Evolutionary conservation across 2,329 filamentous ascomycete genomes (phyloP).

Genomic region (Penicillium sp.): DNA sequence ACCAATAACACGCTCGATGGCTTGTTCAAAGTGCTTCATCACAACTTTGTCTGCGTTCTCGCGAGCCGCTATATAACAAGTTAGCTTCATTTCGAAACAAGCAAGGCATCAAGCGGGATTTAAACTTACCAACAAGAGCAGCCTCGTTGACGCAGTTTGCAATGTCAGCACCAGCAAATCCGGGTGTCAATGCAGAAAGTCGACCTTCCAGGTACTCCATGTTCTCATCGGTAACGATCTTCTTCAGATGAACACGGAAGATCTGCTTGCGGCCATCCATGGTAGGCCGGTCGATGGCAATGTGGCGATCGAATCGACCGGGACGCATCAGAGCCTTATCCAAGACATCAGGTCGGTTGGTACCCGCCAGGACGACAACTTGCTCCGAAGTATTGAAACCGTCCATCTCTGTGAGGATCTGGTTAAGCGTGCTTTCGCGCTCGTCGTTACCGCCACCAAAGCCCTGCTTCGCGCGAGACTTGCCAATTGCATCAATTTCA

Average conservation of each 20-base stretch:
- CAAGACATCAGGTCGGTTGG: conserved; percentile 88
- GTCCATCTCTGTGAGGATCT: conserved; percentile 98
- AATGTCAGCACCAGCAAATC: conserved; percentile 96
- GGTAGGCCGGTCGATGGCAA: conserved; percentile 87
- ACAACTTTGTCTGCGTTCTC: conserved; percentile 70
- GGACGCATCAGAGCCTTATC: conserved; percentile 95
- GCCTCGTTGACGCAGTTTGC: conserved; percentile 98
- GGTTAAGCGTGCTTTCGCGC: conserved; percentile 92
- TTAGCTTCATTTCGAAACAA: conserved; percentile 35
- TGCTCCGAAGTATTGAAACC: conserved; percentile 97
- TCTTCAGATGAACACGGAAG: conserved; percentile 87
- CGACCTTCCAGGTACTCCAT: conserved; percentile 81
- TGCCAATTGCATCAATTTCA: conserved; percentile 96
- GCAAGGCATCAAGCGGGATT: conserved; percentile 9
- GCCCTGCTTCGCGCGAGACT: conserved; percentile 74
- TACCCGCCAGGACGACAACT: conserved; percentile 93
- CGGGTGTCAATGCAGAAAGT: conserved; percentile 84
- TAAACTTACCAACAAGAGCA: conserved; percentile 75
- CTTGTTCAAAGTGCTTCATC: conserved; percentile 92
- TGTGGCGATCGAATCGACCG: conserved; percentile 94
- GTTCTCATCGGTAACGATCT: conserved; percentile 90
- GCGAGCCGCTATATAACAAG: conserved; percentile 62
- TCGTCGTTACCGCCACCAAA: conserved; percentile 93
- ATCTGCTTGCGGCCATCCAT: conserved; percentile 97
- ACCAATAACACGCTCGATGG: conserved; percentile 93